Evolutionary conservation across 2,329 filamentous ascomycete species (phyloP).

Genomic region (Xylaria sp.): DNA sequence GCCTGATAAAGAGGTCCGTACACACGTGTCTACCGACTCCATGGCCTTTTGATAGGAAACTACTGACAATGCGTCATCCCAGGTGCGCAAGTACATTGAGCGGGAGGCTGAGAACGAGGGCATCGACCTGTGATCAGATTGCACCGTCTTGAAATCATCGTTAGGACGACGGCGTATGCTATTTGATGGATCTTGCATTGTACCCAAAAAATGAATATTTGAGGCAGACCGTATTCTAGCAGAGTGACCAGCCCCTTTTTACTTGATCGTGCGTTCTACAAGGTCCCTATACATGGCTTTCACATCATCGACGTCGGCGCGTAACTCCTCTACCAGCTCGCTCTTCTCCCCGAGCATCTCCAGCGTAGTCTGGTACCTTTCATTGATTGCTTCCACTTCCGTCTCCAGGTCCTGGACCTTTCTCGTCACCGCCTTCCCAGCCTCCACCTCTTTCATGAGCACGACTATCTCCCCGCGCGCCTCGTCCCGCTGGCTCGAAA

Average conservation of each 20-base stretch:
- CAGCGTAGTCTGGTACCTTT: slow-evolving; percentile 85
- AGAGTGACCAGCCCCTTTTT: slow-evolving; percentile 28
- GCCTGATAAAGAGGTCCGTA: slow-evolving; percentile 77
- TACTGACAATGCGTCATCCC: slow-evolving; percentile 16
- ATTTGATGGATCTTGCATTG: slow-evolving; percentile 16
- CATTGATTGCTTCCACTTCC: slow-evolving; percentile 69
- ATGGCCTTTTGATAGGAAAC: background rate
- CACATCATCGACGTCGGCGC: slow-evolving; percentile 85
- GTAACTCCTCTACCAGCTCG: slow-evolving; percentile 89
- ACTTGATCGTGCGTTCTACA: slow-evolving; percentile 81
- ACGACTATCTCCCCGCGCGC: slow-evolving; percentile 88
- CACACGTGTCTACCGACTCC: background rate
- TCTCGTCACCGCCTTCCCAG: slow-evolving; percentile 61
- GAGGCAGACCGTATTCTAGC: slow-evolving; percentile 12
- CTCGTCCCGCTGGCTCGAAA: slow-evolving; percentile 87
- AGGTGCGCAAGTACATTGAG: slow-evolving; percentile 77
- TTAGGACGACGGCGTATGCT: background rate
- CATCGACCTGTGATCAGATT: slow-evolving; percentile 57
- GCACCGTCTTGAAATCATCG: background rate
- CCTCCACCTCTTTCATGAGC: slow-evolving; percentile 85
- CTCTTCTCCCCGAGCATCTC: slow-evolving; percentile 98
- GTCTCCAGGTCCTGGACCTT: slow-evolving; percentile 67
- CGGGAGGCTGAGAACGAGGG: slow-evolving; percentile 83
- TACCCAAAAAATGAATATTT: slow-evolving; percentile 15
- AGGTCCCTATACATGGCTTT: slow-evolving; percentile 96